These are phyloP conservation scores for Arctostaphylos glauca DNA, from an alignment of 148 eudicot species.

Conservation along the genomic window DNA sequence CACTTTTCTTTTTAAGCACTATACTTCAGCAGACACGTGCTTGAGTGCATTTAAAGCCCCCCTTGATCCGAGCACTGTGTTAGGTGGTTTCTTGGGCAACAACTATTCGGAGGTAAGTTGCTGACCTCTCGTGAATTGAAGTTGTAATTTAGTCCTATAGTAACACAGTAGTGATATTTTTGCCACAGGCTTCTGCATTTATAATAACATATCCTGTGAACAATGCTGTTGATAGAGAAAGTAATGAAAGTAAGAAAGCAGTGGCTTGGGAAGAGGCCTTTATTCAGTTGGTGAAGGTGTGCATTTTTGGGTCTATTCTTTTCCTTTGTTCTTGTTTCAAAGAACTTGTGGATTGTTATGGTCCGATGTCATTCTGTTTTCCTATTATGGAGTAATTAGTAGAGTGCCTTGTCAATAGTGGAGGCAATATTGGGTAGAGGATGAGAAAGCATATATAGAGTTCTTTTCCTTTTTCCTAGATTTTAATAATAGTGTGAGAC, in stretches of 20 bases:
- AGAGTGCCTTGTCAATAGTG: neutral
- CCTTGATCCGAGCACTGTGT: slow-evolving; percentile 91
- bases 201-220: slow-evolving; percentile 92
- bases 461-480: neutral
- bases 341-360: neutral
- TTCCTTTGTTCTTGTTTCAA: neutral
- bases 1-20: slow-evolving; percentile 54
- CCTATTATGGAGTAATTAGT: slow-evolving; percentile 9
- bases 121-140: slow-evolving; percentile 13
- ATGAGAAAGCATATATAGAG: neutral
- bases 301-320: slow-evolving; percentile 9
- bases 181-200: slow-evolving; percentile 91
- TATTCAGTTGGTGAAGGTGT: slow-evolving; percentile 85
- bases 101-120: slow-evolving; percentile 83
- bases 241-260: slow-evolving; percentile 68
- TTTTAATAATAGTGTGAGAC: neutral
- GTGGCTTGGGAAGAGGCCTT: slow-evolving; percentile 95
- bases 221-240: slow-evolving; percentile 75
- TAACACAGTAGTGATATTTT: slow-evolving; percentile 23
- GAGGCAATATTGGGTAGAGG: neutral
- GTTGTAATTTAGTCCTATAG: slow-evolving; percentile 1
- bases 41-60: slow-evolving; percentile 96
- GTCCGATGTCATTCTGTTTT: slow-evolving; percentile 10
- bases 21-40: slow-evolving; percentile 68
- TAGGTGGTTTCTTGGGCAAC: slow-evolving; percentile 92